A percentile compares a stretch with the other conserved stretches of the same genome.
phyloP scores from a whole-genome alignment of 257 asterid genomes.

The Solanum chilense region DNA sequence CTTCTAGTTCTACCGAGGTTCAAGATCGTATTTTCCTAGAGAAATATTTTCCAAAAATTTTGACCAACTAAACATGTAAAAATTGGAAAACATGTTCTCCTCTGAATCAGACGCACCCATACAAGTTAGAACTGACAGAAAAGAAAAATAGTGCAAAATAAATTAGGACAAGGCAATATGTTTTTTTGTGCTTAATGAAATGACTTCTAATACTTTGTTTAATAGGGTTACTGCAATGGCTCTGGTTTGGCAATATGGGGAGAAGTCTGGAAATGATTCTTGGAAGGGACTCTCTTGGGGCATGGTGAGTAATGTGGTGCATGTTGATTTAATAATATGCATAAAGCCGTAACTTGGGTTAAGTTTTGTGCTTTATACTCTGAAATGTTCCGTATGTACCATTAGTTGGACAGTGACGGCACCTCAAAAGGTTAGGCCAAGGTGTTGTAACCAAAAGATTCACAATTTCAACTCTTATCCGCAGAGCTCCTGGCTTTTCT shows the following conservation, averaged over 20 bases:
- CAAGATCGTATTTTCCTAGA: background rate
- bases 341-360: background rate
- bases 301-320: constrained; percentile 50
- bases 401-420: background rate
- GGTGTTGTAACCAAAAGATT: background rate
- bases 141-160: background rate
- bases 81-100: background rate
- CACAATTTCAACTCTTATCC: background rate
- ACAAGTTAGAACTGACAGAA: background rate
- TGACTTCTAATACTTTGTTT: background rate
- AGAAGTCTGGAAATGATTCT: constrained; percentile 69
- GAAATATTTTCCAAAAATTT: background rate
- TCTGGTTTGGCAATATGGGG: constrained; percentile 96
- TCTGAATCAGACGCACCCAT: background rate
- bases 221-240: constrained; percentile 89
- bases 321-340: background rate
- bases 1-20: background rate
- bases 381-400: background rate
- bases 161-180: background rate
- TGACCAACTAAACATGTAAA: background rate
- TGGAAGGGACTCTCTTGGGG: constrained; percentile 99
- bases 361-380: background rate
- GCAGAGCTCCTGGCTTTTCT: background rate
- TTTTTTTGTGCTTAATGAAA: background rate
- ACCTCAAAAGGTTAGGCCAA: background rate